A percentile compares a stretch with the other conserved stretches of the same genome.
Conservation (phyloP, 441 rosid species). For the Aquilaria agallochum region DNA sequence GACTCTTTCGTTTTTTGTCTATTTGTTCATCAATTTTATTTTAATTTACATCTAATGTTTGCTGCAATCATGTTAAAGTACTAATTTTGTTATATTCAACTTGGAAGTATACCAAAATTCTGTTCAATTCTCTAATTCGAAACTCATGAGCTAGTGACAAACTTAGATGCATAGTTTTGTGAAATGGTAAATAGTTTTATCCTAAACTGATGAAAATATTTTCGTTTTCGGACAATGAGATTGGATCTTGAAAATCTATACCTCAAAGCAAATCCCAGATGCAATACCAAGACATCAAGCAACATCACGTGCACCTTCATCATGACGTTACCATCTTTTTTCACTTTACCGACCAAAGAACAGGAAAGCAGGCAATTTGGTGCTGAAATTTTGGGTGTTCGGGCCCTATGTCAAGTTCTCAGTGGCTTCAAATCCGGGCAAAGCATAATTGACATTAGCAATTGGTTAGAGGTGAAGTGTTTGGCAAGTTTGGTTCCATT, state of each 20-base stretch:
- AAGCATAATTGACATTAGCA: neutral
- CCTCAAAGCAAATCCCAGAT: neutral
- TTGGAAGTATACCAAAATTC: too few relatives aligned
- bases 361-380: slow-evolving; percentile 15
- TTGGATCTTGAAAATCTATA: slow-evolving; percentile 12
- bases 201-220: too few relatives aligned
- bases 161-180: too few relatives aligned
- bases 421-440: neutral
- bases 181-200: too few relatives aligned
- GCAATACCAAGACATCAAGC: slow-evolving; percentile 35
- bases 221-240: neutral
- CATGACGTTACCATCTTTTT: slow-evolving; percentile 1
- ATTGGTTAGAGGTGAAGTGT: too few relatives aligned
- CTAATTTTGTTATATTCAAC: too few relatives aligned
- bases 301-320: slow-evolving; percentile 31
- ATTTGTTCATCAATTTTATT: too few relatives aligned
- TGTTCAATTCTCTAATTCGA: too few relatives aligned
- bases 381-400: slow-evolving; percentile 18
- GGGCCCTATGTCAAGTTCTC: slow-evolving; percentile 21
- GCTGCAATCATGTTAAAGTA: too few relatives aligned
- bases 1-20: too few relatives aligned
- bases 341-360: slow-evolving; percentile 9
- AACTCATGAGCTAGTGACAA: neutral
- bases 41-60: too few relatives aligned
- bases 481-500: too few relatives aligned